Base-by-base conservation (phyloP, 1,284 basidiomycete genomes). In the Austroboletus niveus region DNA sequence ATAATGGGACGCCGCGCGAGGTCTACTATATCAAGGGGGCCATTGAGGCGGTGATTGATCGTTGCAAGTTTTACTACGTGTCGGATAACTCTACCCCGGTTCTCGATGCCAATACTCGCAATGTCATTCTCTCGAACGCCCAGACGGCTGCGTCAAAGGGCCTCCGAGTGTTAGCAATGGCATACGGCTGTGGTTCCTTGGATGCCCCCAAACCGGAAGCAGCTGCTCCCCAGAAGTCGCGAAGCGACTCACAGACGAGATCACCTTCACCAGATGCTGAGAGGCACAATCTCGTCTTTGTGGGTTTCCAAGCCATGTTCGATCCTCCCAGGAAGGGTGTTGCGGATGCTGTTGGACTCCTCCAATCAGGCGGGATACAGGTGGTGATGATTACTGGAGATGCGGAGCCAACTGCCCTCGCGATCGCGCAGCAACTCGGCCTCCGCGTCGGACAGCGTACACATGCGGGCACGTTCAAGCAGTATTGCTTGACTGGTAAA, bases 321-420 rank as follows among this genome's bases (percentile, higher is more conserved):
- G 96, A 98, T 69, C 96, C 96, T 3, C 96, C 96, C 1, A 78
- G 96, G 42, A 87, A 88, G 58, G 95, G 94, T 24, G 94, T 98
- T n/a, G 86, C 87, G 2, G 89, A 94, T 60, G 87, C 95, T 9
- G 88, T 98, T 55, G 77, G 77, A 30, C 72, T 88, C 24, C 75
- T 98, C 27, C 90, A 94, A 62, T 73, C 77, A 15, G 94, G 90
- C 15, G 92, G 95, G 8, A 89, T 99, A 35, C 93, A 96, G 63
- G 87, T 98, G 12, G 89, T 98, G 40, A 98, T 99, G 95, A 98
- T 98, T 68, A 98, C 96, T 0, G 96, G 96, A 14, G 96, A 98
- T 64, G 87, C 94, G 22, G 92, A 95, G 70, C 78, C 87, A 52
- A 99, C 96, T 0, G 96, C 96, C 2, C 64, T 93, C 10, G 86